Percentiles rank a stretch among this genome's conserved stretches.
Conservation (phyloP, 108 stramenopile species). For the Skeletonema marinoi region DNA sequence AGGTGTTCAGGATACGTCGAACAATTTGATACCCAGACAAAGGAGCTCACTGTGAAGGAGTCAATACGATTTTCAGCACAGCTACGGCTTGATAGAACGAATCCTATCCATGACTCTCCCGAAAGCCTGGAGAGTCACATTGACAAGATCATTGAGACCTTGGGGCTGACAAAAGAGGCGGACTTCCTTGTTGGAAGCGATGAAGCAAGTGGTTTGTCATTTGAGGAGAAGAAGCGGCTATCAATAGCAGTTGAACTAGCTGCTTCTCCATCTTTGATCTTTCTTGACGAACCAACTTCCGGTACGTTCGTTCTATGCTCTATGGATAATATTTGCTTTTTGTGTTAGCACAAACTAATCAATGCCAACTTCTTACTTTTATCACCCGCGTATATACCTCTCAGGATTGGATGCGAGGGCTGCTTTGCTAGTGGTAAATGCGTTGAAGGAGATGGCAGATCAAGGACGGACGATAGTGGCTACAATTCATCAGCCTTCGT, state of each 20-base stretch:
- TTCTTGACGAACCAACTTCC: conserved; percentile 37
- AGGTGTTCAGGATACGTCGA: conserved; percentile 82
- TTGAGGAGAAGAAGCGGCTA: conserved; percentile 81
- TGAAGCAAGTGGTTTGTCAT: conserved; percentile 52
- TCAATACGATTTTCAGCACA: conserved; percentile 60
- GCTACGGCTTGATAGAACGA: conserved; percentile 54
- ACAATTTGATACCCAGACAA: conserved; percentile 83
- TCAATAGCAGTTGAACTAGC: conserved; percentile 81
- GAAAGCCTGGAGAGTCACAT: conserved; percentile 57
- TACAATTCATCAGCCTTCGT: conserved; percentile 72
- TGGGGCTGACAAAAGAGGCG: conserved; percentile 65
- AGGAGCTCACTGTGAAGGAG: conserved; percentile 81
- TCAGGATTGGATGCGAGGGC: conserved; percentile 73
- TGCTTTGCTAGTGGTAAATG: conserved; percentile 60
- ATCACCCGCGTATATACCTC: conserved; percentile 40
- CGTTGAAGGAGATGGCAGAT: conserved; percentile 41
- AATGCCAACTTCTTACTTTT: not conserved
- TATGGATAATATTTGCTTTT: too few relatives aligned
- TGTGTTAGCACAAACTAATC: not conserved
- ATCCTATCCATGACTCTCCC: conserved; percentile 75
- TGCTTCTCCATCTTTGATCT: conserved; percentile 43
- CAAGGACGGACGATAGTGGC: conserved; percentile 62
- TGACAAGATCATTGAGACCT: conserved; percentile 61
- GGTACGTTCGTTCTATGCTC: not conserved
- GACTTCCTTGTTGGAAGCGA: conserved; percentile 69